Evolutionary conservation across 192 early-diverging fungal genomes (phyloP).

Genomic region (Rhizoclosmatium globosum): DNA sequence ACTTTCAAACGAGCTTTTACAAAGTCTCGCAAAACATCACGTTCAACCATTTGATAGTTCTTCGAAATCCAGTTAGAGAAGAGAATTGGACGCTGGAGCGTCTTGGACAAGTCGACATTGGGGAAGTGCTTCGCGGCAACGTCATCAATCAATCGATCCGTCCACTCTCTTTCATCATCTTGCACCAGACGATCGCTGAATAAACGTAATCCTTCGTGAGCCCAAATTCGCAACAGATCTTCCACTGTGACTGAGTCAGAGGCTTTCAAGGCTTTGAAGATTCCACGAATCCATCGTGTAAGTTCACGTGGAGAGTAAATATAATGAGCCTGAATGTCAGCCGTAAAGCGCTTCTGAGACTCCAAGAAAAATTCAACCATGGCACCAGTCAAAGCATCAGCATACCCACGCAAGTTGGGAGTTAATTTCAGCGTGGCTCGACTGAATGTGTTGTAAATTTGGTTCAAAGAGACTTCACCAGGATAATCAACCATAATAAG

Average conservation of each 20-base stretch:
- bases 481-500: slow-evolving; percentile 99
- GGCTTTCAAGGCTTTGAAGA: slow-evolving; percentile 91
- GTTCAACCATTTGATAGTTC: slow-evolving; percentile 88
- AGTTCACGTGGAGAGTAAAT: slow-evolving; percentile 99
- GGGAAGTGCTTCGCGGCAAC: slow-evolving; percentile 92
- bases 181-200: slow-evolving; percentile 98
- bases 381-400: slow-evolving; percentile 88
- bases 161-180: slow-evolving; percentile 90
- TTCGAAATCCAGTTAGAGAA: slow-evolving; percentile 99
- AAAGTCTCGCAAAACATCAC: slow-evolving; percentile 91
- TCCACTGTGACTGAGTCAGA: slow-evolving; percentile 79
- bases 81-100: slow-evolving; percentile 88
- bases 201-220: slow-evolving; percentile 95
- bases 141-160: slow-evolving; percentile 83
- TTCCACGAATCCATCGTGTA: slow-evolving; percentile 98
- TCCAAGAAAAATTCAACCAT: slow-evolving; percentile 97
- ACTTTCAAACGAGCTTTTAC: slow-evolving; percentile 93
- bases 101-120: slow-evolving; percentile 69
- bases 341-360: slow-evolving; percentile 93
- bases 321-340: slow-evolving; percentile 99
- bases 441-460: slow-evolving; percentile 95
- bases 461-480: slow-evolving; percentile 85
- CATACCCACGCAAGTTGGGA: slow-evolving; percentile 87
- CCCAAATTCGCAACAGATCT: slow-evolving; percentile 94
- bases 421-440: slow-evolving; percentile 94